phyloP scores from a whole-genome alignment of 1,284 basidiomycete species.

The Cutaneotrichosporon dermatis region DNA sequence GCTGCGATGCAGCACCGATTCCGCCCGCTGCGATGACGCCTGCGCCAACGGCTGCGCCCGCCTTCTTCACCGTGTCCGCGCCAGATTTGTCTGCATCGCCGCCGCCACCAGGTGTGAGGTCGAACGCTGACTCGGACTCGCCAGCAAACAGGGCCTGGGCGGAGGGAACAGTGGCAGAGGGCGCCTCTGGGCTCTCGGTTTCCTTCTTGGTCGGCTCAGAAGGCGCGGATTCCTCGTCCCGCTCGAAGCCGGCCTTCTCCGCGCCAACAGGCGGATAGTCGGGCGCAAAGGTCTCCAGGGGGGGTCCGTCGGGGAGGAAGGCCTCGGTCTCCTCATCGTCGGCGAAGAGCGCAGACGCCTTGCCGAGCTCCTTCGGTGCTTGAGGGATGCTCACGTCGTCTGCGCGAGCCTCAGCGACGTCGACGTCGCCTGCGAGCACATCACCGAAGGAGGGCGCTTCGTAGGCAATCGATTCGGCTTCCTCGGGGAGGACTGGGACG shows the following conservation, averaged over 20 bases:
- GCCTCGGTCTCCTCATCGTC: constrained; percentile 9
- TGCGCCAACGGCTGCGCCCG: too few relatives aligned
- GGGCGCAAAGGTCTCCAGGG: background rate
- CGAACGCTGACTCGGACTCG: too few relatives aligned
- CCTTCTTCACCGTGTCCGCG: too few relatives aligned
- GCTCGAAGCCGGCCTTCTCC: too few relatives aligned
- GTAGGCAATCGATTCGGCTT: constrained; percentile 6
- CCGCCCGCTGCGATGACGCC: too few relatives aligned
- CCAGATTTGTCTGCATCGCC: too few relatives aligned
- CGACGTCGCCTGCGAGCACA: background rate
- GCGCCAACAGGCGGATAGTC: background rate
- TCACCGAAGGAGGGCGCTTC: background rate
- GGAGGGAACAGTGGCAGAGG: too few relatives aligned
- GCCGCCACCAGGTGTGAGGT: too few relatives aligned
- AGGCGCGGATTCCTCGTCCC: too few relatives aligned
- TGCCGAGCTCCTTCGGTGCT: constrained; percentile 3
- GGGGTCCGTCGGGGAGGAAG: constrained; percentile 5
- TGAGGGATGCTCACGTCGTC: background rate
- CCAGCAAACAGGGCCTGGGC: too few relatives aligned
- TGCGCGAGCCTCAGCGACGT: background rate
- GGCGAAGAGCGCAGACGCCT: constrained; percentile 7
- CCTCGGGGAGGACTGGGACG: constrained; percentile 8
- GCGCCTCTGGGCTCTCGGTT: too few relatives aligned
- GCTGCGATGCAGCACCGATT: background rate
- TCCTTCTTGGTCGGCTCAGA: too few relatives aligned